Base-by-base conservation (phyloP, 2,329 filamentous ascomycete genomes). In the Aureobasidium sp. region DNA sequence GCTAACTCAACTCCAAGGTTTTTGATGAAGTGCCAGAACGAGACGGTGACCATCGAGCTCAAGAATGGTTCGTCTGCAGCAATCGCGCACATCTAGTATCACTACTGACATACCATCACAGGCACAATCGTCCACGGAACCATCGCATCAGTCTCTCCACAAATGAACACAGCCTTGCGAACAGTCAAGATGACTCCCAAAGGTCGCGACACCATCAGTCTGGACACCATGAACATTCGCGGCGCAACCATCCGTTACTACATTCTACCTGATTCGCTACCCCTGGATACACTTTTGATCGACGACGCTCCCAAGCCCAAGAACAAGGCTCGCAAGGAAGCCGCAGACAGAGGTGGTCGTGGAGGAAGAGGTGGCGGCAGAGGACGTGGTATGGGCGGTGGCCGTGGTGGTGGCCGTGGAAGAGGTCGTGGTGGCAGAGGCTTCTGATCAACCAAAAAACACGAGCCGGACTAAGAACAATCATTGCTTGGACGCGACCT, bases 271-370 rank as follows among this genome's bases (percentile, higher is more conserved):
- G 94, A 99, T 79, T 94, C 90, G 66, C 83, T 99, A 70, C 93
- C 93, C 42, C 84, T 99, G 66, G 94, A 99, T 76, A 97, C 93
- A 44, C 83, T 99, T 59, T 83, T 99, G 65, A 91, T 99, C 68
- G 94, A 99, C 75, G 94, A 99, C 77, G 86, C 91, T 70, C 91
- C 93, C 57, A 99, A 99, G 82, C 93, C 94, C 64, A 97, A 97
- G 88, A 99, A 99, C 80, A 99, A 99, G 86, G 93, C 94, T 30
- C 85, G 93, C 73, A 99, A 99, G 82, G 94, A 97, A 79, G 82
- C 76, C 7, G 78, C 82, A 36, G 71, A 74, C 61, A 71, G 71
- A 48, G 71, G 69, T 25, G 68, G 64, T 13, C 79, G 86, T 51
- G 82, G 84, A 48, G 79, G 73, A 32, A 73, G 75, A 39, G 74